Evolutionary conservation across 1,284 basidiomycete species (phyloP), one percentile per base, ranked within the genome.

Genomic region (Gomphus sp.): DNA sequence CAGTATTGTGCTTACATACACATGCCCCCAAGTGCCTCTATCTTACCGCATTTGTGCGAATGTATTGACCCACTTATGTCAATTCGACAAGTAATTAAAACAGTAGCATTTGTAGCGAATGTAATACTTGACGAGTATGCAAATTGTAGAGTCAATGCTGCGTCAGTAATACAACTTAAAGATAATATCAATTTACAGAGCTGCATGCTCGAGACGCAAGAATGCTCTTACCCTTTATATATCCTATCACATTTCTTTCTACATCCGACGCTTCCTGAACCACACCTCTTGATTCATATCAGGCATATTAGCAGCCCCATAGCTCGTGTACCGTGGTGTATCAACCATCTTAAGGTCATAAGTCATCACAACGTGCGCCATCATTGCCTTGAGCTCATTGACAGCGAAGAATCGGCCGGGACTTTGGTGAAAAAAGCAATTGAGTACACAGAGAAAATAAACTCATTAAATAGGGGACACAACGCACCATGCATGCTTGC

Each of bases 401-500:
- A 71, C 72, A 0, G 77, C 77, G 61, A 80, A 79, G 68, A 76
- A 78, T 4, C 77, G 69, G 2, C 76, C 77, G 5, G 77, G 76
- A 59, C 75, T 71, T 71, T 16, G 12, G 11, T 41, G 28, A 31
- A 41, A 12, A 49, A 44, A n/a, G n/a, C 4, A 11, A 52, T 34
- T 31, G 14, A 33, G 2, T 7, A 16, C 28, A 18, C 2, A 47
- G 69, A 47, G 69, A 18, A 0, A 12, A 41, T 41, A 41, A 6
- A 12, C 4, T 14, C 14, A 16, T 14, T 41, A 6, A 12, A 41
- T 12, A 41, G 5, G 5, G 12, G 14, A 14, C 11, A 14, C 16
- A 5, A 41, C 39, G 39, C 11, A 41, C 39, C 70, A 71, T 0
- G 69, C 69, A 52, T 71, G 68, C 54, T 64, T 65, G 1, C 70